phyloP scores from a whole-genome alignment of 2,329 filamentous ascomycete species.

The Leptographium lundbergii region DNA sequence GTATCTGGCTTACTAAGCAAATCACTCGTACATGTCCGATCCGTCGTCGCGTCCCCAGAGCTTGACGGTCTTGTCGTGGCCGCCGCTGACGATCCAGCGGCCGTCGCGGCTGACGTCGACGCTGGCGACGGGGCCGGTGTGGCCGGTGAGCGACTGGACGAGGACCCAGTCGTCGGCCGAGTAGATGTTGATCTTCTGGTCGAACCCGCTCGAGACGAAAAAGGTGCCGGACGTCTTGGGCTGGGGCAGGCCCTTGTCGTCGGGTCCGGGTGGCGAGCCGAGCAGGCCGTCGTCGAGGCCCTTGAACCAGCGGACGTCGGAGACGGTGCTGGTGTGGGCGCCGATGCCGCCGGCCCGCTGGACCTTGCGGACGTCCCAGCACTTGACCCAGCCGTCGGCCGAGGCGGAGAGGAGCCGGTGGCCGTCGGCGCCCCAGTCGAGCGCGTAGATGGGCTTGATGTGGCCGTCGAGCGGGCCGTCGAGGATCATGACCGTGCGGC shows the following conservation, averaged over 20 bases:
- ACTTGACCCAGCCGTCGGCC: slow-evolving; percentile 91
- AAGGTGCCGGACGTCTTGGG: slow-evolving; percentile 88
- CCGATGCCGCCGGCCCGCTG: slow-evolving; percentile 73
- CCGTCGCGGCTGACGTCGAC: slow-evolving; percentile 79
- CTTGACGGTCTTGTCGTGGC: slow-evolving; percentile 91
- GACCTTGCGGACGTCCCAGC: slow-evolving; percentile 92
- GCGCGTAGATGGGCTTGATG: slow-evolving; percentile 82
- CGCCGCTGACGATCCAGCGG: slow-evolving; percentile 87
- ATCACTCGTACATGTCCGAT: slow-evolving; percentile 13
- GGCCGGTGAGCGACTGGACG: slow-evolving; percentile 75
- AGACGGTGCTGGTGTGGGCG: slow-evolving; percentile 82
- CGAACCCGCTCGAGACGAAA: slow-evolving; percentile 82
- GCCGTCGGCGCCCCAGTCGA: slow-evolving; percentile 88
- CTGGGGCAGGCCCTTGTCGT: slow-evolving; percentile 50
- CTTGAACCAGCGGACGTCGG: slow-evolving; percentile 89
- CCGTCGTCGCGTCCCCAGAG: slow-evolving; percentile 83
- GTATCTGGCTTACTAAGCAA: not conserved
- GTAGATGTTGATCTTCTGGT: slow-evolving; percentile 90
- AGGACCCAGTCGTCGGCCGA: slow-evolving; percentile 93
- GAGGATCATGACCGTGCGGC: slow-evolving; percentile 88
- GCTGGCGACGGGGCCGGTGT: slow-evolving; percentile 84
- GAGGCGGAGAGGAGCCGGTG: slow-evolving; percentile 88
- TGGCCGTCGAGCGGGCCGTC: slow-evolving; percentile 71
- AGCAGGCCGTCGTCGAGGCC: slow-evolving; percentile 63
- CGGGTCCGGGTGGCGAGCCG: slow-evolving; percentile 44